A percentile compares a stretch with the other conserved stretches of the same genome.
Evolutionary conservation across 1,284 basidiomycete genomes (phyloP).

Genomic region (Phellinidium pouzarii): DNA sequence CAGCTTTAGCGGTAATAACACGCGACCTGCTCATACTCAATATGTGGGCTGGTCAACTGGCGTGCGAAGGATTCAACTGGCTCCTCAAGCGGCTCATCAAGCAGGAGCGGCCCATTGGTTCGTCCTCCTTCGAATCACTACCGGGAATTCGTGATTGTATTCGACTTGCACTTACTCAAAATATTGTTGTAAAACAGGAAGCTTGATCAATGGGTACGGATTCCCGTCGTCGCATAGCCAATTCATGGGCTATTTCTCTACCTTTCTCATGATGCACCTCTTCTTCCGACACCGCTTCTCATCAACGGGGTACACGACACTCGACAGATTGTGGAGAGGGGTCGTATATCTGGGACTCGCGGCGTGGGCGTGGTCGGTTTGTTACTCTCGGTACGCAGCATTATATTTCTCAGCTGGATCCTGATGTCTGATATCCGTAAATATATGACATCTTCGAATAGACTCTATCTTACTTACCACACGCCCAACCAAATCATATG

Average conservation of each 20-base stretch:
- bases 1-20: slow-evolving; percentile 66
- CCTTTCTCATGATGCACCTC: slow-evolving; percentile 71
- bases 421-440: not conserved
- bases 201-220: slow-evolving; percentile 70
- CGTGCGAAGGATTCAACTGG: slow-evolving; percentile 69
- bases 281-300: slow-evolving; percentile 62
- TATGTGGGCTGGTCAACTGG: slow-evolving; percentile 78
- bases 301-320: slow-evolving; percentile 39
- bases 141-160: no score
- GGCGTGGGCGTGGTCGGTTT: slow-evolving; percentile 55
- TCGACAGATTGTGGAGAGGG: slow-evolving; percentile 45
- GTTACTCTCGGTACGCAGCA: slow-evolving; percentile 64
- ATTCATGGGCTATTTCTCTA: slow-evolving; percentile 81
- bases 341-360: slow-evolving; percentile 45
- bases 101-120: slow-evolving; percentile 63
- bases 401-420: not conserved
- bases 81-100: slow-evolving; percentile 63
- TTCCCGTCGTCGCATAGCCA: slow-evolving; percentile 88
- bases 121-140: slow-evolving; percentile 22
- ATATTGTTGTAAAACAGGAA: slow-evolving; percentile 31
- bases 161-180: not conserved
- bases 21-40: slow-evolving; percentile 73
- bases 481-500: slow-evolving; percentile 64
- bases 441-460: slow-evolving; percentile 26
- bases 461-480: slow-evolving; percentile 72